A percentile compares a stretch with the other conserved stretches of the same genome.
These are phyloP conservation scores for Globisporangium splendens DNA, from an alignment of 352 stramenopile genomes.

Conservation along the genomic window DNA sequence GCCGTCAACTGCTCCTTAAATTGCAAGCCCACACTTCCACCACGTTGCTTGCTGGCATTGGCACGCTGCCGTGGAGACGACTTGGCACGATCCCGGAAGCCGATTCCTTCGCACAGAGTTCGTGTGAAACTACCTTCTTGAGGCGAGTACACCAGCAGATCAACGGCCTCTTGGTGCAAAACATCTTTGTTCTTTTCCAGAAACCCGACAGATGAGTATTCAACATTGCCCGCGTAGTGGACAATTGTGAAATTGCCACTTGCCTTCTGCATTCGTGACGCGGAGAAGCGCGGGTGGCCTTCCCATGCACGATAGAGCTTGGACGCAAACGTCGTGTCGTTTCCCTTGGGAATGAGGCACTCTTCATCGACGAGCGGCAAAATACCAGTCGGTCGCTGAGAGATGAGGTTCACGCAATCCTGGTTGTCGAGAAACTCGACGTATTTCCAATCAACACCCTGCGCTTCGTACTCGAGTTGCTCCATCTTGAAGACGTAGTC, in stretches of 20 bases:
- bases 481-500: slow-evolving; percentile 89
- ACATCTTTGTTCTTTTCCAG: slow-evolving; percentile 88
- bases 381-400: slow-evolving; percentile 79
- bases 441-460: slow-evolving; percentile 85
- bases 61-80: slow-evolving; percentile 58
- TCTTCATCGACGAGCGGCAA: slow-evolving; percentile 88
- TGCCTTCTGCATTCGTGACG: slow-evolving; percentile 75
- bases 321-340: slow-evolving; percentile 73
- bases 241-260: slow-evolving; percentile 70
- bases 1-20: slow-evolving; percentile 85
- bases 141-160: slow-evolving; percentile 72
- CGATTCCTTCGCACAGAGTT: slow-evolving; percentile 63
- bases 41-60: slow-evolving; percentile 56
- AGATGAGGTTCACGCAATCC: slow-evolving; percentile 89
- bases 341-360: slow-evolving; percentile 81
- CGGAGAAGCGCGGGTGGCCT: slow-evolving; percentile 59
- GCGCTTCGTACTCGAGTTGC: slow-evolving; percentile 75
- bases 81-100: slow-evolving; percentile 40
- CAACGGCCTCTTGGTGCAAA: slow-evolving; percentile 77
- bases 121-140: slow-evolving; percentile 71
- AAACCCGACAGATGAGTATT: slow-evolving; percentile 74
- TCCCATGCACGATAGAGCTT: slow-evolving; percentile 77
- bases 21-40: slow-evolving; percentile 75
- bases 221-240: slow-evolving; percentile 80
- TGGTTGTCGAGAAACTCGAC: slow-evolving; percentile 87